Percentiles rank a stretch among this genome's conserved stretches.
phyloP scores from a whole-genome alignment of 2,329 filamentous ascomycete genomes.

The Chrysoporthe puriensis region DNA sequence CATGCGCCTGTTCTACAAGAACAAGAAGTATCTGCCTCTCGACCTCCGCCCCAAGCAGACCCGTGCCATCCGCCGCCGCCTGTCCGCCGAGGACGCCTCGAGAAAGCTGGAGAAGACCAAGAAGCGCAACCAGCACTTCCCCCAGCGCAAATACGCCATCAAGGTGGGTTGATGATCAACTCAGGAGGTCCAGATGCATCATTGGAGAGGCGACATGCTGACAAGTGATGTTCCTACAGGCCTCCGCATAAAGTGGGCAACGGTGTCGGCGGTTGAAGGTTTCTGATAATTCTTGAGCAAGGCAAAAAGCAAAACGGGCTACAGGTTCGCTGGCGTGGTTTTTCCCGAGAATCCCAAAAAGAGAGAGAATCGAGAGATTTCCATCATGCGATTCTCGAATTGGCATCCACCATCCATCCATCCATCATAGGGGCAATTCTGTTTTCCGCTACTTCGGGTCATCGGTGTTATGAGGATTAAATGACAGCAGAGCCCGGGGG shows the following conservation, averaged over 20 bases:
- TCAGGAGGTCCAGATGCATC: neutral
- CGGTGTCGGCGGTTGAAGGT: conserved; percentile 26
- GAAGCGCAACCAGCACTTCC: conserved; percentile 96
- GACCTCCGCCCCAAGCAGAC: conserved; percentile 99
- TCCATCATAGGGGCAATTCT: conserved; percentile 29
- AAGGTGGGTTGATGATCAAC: conserved; percentile 68
- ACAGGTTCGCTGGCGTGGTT: conserved; percentile 30
- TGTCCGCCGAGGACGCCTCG: conserved; percentile 88
- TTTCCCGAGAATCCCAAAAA: conserved; percentile 9
- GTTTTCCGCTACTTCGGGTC: conserved; percentile 30
- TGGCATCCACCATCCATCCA: conserved; percentile 27
- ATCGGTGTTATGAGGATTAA: conserved; percentile 31
- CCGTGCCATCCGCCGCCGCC: conserved; percentile 92
- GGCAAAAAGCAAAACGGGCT: conserved; percentile 28
- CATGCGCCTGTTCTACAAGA: conserved; percentile 99
- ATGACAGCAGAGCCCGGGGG: conserved; percentile 27
- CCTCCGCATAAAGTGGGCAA: conserved; percentile 29
- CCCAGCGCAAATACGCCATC: conserved; percentile 97
- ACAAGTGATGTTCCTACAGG: conserved; percentile 9
- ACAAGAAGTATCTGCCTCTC: conserved; percentile 99
- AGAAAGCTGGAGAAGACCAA: conserved; percentile 90
- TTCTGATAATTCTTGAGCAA: conserved; percentile 30
- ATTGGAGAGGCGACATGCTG: neutral
- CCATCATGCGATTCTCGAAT: conserved; percentile 21
- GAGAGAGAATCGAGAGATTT: conserved; percentile 15